Evolutionary conservation across 768 basidiomycete genomes (phyloP).

Genomic region (Hygrophoropsis aurantiaca): DNA sequence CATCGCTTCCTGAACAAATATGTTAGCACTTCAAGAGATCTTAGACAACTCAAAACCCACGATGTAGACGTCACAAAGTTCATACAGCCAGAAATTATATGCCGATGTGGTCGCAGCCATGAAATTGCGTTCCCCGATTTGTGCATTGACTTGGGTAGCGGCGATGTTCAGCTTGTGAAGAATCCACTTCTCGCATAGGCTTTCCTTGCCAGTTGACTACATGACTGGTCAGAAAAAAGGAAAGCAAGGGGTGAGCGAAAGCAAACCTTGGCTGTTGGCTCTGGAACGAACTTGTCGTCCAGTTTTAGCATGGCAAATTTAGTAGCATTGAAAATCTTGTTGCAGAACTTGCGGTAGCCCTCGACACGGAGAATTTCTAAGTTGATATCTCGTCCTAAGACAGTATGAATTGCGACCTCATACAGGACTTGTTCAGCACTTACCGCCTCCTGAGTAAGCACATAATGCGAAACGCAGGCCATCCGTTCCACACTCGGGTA

Average conservation of each 20-base stretch:
- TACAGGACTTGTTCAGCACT: conserved; percentile 7
- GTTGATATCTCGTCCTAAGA: conserved; percentile 90
- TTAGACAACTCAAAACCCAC: conserved; percentile 53
- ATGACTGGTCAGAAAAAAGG: conserved; percentile 8
- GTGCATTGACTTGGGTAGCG: conserved; percentile 69
- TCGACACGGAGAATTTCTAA: conserved; percentile 94
- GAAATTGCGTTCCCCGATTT: conserved; percentile 83
- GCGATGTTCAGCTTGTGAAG: conserved; percentile 90
- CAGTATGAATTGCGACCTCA: not conserved
- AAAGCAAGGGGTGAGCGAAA: not conserved
- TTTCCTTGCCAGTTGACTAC: conserved; percentile 87
- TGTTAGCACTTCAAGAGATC: not conserved
- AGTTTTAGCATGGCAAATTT: conserved; percentile 99
- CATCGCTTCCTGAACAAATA: conserved; percentile 80
- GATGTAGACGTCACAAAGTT: conserved; percentile 99
- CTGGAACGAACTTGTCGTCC: conserved; percentile 79
- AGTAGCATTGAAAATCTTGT: conserved; percentile 99
- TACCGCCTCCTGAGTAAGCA: conserved; percentile 90
- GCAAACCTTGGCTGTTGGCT: conserved; percentile 63
- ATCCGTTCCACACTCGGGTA: conserved; percentile 98
- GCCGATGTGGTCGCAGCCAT: conserved; percentile 84
- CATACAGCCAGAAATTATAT: conserved; percentile 97
- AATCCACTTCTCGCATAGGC: conserved; percentile 93
- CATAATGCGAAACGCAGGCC: conserved; percentile 94
- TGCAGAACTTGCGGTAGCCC: conserved; percentile 99